Conservation (phyloP, 352 stramenopile species). For the Phytophthora megakarya region DNA sequence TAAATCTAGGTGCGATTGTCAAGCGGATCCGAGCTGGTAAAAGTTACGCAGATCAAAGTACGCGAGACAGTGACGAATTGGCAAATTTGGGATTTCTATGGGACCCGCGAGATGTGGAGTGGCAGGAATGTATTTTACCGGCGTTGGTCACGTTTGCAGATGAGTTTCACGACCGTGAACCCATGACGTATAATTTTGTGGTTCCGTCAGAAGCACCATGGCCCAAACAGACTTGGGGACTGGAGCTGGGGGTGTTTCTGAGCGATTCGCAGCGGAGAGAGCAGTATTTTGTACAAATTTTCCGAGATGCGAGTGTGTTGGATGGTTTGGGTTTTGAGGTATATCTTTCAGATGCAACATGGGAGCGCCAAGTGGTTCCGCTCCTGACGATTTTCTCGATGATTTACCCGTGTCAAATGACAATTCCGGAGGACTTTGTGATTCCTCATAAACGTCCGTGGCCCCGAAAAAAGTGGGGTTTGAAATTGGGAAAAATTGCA, state of each 20-base stretch:
- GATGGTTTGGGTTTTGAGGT: constrained; percentile 32
- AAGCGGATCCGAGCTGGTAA: constrained; percentile 23
- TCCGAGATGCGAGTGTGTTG: constrained; percentile 19
- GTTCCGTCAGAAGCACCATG: constrained; percentile 26
- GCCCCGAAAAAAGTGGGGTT: constrained; percentile 30
- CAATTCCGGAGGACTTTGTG: constrained; percentile 20
- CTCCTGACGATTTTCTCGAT: constrained; percentile 30
- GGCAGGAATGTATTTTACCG: constrained; percentile 36
- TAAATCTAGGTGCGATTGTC: constrained; percentile 35
- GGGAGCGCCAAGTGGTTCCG: constrained; percentile 26
- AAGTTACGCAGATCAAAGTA: constrained; percentile 22
- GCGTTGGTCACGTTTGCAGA: constrained; percentile 36
- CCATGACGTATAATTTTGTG: constrained; percentile 24
- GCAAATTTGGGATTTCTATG: constrained; percentile 27
- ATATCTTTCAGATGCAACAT: constrained; percentile 25
- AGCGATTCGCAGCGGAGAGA: constrained; percentile 28
- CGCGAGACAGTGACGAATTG: constrained; percentile 12
- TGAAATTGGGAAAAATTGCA: constrained; percentile 27
- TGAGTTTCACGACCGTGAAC: constrained; percentile 22
- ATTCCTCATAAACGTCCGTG: constrained; percentile 31
- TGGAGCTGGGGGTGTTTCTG: constrained; percentile 30
- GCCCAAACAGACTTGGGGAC: constrained; percentile 34
- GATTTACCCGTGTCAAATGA: constrained; percentile 9
- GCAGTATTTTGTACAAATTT: constrained; percentile 37
- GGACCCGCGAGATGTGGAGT: constrained; percentile 28